Evolutionary conservation across 108 stramenopile species (phyloP).

Genomic region (Skeletonema tropicum): DNA sequence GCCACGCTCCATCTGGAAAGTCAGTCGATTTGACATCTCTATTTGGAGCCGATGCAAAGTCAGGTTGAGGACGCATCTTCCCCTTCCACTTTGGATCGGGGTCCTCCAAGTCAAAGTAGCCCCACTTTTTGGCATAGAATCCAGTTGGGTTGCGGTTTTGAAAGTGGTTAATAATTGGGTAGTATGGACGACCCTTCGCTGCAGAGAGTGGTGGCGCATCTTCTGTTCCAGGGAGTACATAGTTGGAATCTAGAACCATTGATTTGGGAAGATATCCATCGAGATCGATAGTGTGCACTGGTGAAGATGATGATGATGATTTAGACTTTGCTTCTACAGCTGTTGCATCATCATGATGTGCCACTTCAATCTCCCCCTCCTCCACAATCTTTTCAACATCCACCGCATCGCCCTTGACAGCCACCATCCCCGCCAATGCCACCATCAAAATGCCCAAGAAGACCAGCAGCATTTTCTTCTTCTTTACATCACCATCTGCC

Average conservation of each 20-base stretch:
- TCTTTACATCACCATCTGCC: background rate
- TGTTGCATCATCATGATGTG: constrained; percentile 3
- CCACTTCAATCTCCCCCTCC: constrained; percentile 4
- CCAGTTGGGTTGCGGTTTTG: constrained; percentile 26
- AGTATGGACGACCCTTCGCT: constrained; percentile 30
- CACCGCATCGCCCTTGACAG: constrained; percentile 22
- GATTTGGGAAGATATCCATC: constrained; percentile 26
- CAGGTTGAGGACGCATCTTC: constrained; percentile 31
- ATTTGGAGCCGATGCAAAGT: constrained; percentile 27
- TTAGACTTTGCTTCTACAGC: background rate
- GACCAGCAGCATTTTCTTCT: constrained; percentile 28
- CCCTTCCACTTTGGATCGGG: constrained; percentile 42
- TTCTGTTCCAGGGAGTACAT: constrained; percentile 33
- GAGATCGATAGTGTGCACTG: background rate
- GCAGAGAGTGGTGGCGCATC: constrained; percentile 28
- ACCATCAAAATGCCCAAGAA: constrained; percentile 21
- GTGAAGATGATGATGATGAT: background rate
- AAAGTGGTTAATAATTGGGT: constrained; percentile 40
- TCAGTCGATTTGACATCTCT: constrained; percentile 41
- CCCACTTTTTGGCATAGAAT: constrained; percentile 33
- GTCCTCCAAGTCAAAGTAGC: constrained; percentile 36
- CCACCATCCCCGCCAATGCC: constrained; percentile 19
- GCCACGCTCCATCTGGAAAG: constrained; percentile 61
- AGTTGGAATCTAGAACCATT: constrained; percentile 15
- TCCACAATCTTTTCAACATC: constrained; percentile 18